Percentiles rank a stretch among this genome's conserved stretches.
Evolutionary conservation across 768 basidiomycete genomes (phyloP).

Genomic region (Leccinum uliginosum): DNA sequence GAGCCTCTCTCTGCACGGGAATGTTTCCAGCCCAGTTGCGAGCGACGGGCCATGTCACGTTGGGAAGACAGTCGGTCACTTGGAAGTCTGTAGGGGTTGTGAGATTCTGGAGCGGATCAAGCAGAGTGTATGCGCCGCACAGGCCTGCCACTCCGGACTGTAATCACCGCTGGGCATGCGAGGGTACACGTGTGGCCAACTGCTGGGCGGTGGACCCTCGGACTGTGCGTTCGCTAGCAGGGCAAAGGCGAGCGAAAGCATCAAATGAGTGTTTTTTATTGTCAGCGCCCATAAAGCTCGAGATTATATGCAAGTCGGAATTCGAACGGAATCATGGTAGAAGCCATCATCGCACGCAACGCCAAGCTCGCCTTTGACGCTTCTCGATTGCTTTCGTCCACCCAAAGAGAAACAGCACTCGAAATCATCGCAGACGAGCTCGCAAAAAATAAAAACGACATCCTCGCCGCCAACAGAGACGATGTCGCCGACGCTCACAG

Average conservation of each 20-base stretch:
- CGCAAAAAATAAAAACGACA: conserved; percentile 55
- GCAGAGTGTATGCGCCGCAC: conserved; percentile 33
- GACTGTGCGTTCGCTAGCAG: conserved; percentile 22
- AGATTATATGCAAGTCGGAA: too few species aligned
- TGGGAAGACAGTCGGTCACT: conserved; percentile 53
- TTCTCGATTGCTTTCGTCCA: conserved; percentile 72
- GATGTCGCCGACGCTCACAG: conserved; percentile 79
- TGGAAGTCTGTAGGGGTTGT: conserved; percentile 44
- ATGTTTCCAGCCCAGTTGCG: conserved; percentile 65
- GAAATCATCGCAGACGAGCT: conserved; percentile 66
- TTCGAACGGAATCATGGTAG: too few species aligned
- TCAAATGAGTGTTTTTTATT: too few species aligned
- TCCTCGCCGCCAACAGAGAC: conserved; percentile 74
- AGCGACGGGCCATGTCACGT: conserved; percentile 50
- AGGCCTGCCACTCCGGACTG: conserved; percentile 57
- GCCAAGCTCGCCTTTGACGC: conserved; percentile 84
- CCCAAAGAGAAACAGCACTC: conserved; percentile 70
- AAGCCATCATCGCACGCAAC: conserved; percentile 70
- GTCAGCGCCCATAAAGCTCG: neutral
- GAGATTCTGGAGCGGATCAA: neutral
- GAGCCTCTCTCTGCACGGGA: conserved; percentile 51
- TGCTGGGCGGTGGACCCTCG: conserved; percentile 25
- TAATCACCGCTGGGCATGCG: conserved; percentile 44
- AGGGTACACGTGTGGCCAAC: conserved; percentile 40
- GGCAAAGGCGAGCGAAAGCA: neutral